These are phyloP conservation scores for Proliferodiscus dingleyae DNA, from an alignment of 2,329 filamentous ascomycete genomes.

Conservation along the genomic window DNA sequence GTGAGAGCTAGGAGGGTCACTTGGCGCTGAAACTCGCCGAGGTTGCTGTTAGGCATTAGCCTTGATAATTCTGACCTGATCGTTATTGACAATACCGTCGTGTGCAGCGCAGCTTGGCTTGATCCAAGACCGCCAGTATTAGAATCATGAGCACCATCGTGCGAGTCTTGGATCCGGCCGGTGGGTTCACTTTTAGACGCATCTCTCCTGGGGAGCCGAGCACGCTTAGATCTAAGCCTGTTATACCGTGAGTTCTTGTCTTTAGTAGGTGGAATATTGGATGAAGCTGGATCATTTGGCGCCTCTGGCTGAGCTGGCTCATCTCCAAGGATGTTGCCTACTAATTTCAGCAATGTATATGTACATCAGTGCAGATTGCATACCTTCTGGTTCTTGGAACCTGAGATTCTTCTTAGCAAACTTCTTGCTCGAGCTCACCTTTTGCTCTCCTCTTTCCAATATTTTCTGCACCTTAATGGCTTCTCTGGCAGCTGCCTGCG, in stretches of 20 bases:
- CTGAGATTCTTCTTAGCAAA: slow-evolving; percentile 16
- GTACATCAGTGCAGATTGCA: neutral
- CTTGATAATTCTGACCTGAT: neutral
- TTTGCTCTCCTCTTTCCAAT: slow-evolving; percentile 19
- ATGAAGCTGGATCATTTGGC: no score
- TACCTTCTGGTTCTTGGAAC: slow-evolving; percentile 1
- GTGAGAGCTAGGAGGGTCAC: slow-evolving; percentile 22
- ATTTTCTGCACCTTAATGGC: slow-evolving; percentile 20
- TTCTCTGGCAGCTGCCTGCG: slow-evolving; percentile 13
- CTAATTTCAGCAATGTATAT: slow-evolving; percentile 1
- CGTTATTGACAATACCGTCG: slow-evolving; percentile 10
- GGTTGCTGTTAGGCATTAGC: slow-evolving; percentile 17
- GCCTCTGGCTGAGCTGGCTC: slow-evolving; percentile 4
- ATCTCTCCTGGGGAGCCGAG: slow-evolving; percentile 21
- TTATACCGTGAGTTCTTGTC: slow-evolving; percentile 6
- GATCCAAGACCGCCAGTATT: slow-evolving; percentile 22
- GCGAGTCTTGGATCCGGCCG: slow-evolving; percentile 12
- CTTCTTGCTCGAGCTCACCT: slow-evolving; percentile 19
- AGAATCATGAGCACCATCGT: slow-evolving; percentile 23
- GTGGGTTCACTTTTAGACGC: slow-evolving; percentile 26
- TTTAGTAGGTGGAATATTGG: slow-evolving; percentile 1
- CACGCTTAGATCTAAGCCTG: slow-evolving; percentile 16
- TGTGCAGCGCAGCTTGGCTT: slow-evolving; percentile 16
- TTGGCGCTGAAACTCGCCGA: slow-evolving; percentile 28
- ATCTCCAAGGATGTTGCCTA: slow-evolving; percentile 10